Conservation (phyloP, 2,329 filamentous ascomycete species). For the Xylogone sp. region DNA sequence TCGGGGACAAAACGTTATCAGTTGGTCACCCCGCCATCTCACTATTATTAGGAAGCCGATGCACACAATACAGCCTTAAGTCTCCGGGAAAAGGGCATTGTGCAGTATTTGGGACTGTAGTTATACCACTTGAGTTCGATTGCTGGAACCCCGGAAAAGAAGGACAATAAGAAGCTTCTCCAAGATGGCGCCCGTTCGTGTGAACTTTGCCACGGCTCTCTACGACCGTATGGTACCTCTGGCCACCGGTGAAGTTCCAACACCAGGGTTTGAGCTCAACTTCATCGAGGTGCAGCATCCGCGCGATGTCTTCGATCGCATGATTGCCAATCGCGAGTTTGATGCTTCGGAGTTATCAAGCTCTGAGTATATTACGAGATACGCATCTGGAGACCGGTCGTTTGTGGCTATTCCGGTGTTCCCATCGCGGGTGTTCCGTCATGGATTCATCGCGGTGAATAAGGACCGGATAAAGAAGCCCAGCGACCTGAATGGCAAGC, state of each 20-base stretch:
- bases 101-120: too few species aligned
- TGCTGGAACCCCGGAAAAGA: too few species aligned
- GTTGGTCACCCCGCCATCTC: too few species aligned
- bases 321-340: slow-evolving; percentile 24
- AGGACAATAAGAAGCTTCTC: too few species aligned
- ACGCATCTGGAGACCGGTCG: slow-evolving; percentile 19
- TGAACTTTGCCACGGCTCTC: slow-evolving; percentile 22
- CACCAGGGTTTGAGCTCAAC: slow-evolving; percentile 27
- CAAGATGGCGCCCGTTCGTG: neutral
- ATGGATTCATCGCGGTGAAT: slow-evolving; percentile 31
- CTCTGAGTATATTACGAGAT: slow-evolving; percentile 27
- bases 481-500: slow-evolving; percentile 29
- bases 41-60: too few species aligned
- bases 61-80: too few species aligned
- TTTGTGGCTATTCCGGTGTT: slow-evolving; percentile 30
- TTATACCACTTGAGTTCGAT: too few species aligned
- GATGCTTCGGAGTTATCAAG: slow-evolving; percentile 27
- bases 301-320: slow-evolving; percentile 30
- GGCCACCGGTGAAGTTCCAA: slow-evolving; percentile 21
- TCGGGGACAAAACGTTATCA: too few species aligned
- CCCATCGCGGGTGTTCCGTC: slow-evolving; percentile 28
- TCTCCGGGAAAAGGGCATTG: too few species aligned
- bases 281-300: slow-evolving; percentile 28
- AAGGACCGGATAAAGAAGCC: slow-evolving; percentile 22
- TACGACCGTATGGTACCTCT: slow-evolving; percentile 25